A percentile compares a stretch with the other conserved stretches of the same genome.
Conservation (phyloP, 768 basidiomycete genomes). For the Psilocybe azurescens region DNA sequence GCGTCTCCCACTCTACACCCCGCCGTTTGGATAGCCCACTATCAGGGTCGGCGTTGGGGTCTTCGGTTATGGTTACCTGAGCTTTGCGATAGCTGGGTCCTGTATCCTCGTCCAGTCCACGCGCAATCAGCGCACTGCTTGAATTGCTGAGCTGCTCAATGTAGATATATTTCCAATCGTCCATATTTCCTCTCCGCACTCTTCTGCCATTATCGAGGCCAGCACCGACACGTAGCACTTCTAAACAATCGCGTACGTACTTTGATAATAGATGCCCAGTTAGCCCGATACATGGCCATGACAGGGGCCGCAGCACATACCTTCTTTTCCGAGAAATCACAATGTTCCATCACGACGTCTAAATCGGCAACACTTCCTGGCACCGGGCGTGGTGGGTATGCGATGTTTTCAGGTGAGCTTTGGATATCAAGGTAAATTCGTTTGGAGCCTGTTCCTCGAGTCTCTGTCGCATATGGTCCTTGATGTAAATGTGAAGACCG, state of each 20-base stretch:
- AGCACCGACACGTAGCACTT: conserved; percentile 89
- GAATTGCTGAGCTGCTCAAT: conserved; percentile 55
- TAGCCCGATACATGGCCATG: conserved; percentile 14
- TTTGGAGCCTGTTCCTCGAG: conserved; percentile 77
- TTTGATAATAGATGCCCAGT: conserved; percentile 33
- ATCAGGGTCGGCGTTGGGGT: conserved; percentile 48
- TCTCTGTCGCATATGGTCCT: conserved; percentile 54
- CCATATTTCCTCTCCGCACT: conserved; percentile 74
- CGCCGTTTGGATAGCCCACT: conserved; percentile 62
- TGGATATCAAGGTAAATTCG: conserved; percentile 80
- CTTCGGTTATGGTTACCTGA: conserved; percentile 18
- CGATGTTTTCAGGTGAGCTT: conserved; percentile 61
- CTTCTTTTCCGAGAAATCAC: conserved; percentile 86
- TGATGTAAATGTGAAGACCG: conserved; percentile 33
- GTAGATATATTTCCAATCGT: conserved; percentile 91
- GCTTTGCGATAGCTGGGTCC: conserved; percentile 34
- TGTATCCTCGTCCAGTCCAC: conserved; percentile 39
- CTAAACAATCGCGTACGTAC: conserved; percentile 98
- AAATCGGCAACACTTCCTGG: conserved; percentile 88
- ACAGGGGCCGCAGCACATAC: conserved; percentile 37
- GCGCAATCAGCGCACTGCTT: conserved; percentile 28
- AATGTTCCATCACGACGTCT: conserved; percentile 90
- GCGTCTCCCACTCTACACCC: conserved; percentile 64
- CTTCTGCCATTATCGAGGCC: conserved; percentile 85
- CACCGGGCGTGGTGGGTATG: conserved; percentile 88